Conservation (phyloP, 2,329 filamentous ascomycete genomes). For the Lachnellula occidentalis region DNA sequence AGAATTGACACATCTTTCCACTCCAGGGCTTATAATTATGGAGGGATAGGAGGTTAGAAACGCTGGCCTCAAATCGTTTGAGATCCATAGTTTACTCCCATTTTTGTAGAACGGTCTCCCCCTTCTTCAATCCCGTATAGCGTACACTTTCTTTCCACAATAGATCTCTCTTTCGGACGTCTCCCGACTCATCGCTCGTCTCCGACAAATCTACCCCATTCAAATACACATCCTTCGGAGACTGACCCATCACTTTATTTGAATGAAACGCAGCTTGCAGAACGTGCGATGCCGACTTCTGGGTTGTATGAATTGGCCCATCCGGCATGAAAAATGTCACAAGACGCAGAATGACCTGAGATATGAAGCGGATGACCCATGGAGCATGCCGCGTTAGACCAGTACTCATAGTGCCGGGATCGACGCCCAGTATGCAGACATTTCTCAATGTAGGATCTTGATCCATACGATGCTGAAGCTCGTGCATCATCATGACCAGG, state of each 20-base stretch:
- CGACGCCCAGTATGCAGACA: conserved; percentile 34
- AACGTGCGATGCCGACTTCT: conserved; percentile 33
- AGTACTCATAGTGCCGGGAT: conserved; percentile 36
- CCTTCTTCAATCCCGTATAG: conserved; percentile 24
- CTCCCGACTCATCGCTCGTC: conserved; percentile 29
- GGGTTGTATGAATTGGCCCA: conserved; percentile 26
- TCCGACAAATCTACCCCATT: conserved; percentile 31
- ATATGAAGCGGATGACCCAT: conserved; percentile 22
- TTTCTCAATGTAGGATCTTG: conserved; percentile 31
- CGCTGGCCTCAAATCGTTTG: background rate
- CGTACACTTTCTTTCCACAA: conserved; percentile 32
- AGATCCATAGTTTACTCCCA: conserved; percentile 19
- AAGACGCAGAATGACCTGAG: conserved; percentile 24
- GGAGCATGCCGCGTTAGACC: conserved; percentile 26
- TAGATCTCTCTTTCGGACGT: conserved; percentile 27
- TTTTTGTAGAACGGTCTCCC: conserved; percentile 27
- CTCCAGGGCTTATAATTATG: too few relatives aligned
- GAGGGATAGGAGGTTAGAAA: too few relatives aligned
- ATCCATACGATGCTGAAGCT: conserved; percentile 11
- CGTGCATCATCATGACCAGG: conserved; percentile 4
- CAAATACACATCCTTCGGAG: conserved; percentile 32
- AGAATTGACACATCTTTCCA: too few relatives aligned
- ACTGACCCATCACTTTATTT: conserved; percentile 18
- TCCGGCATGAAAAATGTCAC: conserved; percentile 30
- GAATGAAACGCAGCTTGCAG: conserved; percentile 31